Conservation (phyloP, 2,329 filamentous ascomycete species). For the Teratosphaeria pseudoeucalypti region DNA sequence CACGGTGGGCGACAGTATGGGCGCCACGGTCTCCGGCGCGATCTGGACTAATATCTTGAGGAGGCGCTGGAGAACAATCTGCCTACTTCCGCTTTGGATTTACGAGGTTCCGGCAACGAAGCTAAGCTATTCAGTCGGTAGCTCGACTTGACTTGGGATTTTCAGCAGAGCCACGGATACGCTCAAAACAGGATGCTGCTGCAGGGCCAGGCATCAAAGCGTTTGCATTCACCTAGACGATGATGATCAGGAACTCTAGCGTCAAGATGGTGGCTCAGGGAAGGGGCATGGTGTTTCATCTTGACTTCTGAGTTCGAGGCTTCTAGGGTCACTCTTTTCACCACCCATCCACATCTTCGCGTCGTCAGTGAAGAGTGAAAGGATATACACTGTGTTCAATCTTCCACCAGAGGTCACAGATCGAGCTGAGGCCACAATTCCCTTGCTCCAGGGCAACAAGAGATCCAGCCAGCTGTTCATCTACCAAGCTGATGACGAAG, state of each 20-base stretch:
- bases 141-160: slow-evolving; percentile 33
- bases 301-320: background rate
- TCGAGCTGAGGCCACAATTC: too few species aligned
- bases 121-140: slow-evolving; percentile 32
- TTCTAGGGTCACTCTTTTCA: background rate
- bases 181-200: slow-evolving; percentile 36
- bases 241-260: slow-evolving; percentile 26
- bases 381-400: too few species aligned
- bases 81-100: slow-evolving; percentile 27
- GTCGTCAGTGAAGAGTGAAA: too few species aligned
- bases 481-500: background rate
- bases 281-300: slow-evolving; percentile 25
- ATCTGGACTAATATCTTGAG: slow-evolving; percentile 25
- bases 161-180: slow-evolving; percentile 37
- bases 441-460: background rate
- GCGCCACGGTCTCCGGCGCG: slow-evolving; percentile 23
- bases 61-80: slow-evolving; percentile 30
- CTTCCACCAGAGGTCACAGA: too few species aligned
- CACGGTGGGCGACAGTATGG: slow-evolving; percentile 26
- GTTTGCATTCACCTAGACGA: slow-evolving; percentile 17
- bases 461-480: background rate
- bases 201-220: slow-evolving; percentile 24
- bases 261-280: slow-evolving; percentile 24
- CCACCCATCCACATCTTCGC: background rate
- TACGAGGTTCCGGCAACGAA: slow-evolving; percentile 28